Conservation (phyloP, 1,139 yeast genomes). For the Saccharomyces hybrid region DNA sequence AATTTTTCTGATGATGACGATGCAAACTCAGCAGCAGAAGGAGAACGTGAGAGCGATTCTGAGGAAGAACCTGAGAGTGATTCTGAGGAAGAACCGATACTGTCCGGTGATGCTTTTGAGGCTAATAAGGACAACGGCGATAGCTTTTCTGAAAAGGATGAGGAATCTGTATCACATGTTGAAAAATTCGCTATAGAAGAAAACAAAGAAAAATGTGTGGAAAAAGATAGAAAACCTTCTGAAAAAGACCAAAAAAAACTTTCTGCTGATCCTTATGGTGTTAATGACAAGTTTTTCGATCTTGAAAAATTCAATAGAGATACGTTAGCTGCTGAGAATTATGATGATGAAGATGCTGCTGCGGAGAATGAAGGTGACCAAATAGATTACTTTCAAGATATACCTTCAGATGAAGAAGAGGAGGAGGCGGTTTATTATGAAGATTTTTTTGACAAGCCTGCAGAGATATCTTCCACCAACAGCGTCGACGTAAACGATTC, state of each 20-base stretch:
- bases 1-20: conserved; percentile 4
- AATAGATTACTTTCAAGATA: conserved; percentile 58
- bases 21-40: conserved; percentile 7
- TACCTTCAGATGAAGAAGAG: conserved; percentile 46
- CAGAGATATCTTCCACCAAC: conserved; percentile 14
- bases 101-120: neutral
- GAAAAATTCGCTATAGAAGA: conserved; percentile 9
- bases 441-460: conserved; percentile 61
- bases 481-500: conserved; percentile 21
- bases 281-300: conserved; percentile 79
- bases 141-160: neutral
- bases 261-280: conserved; percentile 40
- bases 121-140: neutral
- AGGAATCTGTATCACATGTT: neutral
- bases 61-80: conserved; percentile 1
- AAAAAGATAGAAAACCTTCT: conserved; percentile 11
- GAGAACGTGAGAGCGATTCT: conserved; percentile 5
- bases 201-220: conserved; percentile 19
- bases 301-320: conserved; percentile 82
- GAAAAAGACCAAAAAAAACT: conserved; percentile 11
- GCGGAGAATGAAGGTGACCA: conserved; percentile 44
- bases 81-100: neutral
- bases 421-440: conserved; percentile 67
- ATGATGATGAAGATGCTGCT: conserved; percentile 34
- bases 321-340: conserved; percentile 62